Conservation (phyloP, 2,329 filamentous ascomycete species). For the Fusarium temperatum region DNA sequence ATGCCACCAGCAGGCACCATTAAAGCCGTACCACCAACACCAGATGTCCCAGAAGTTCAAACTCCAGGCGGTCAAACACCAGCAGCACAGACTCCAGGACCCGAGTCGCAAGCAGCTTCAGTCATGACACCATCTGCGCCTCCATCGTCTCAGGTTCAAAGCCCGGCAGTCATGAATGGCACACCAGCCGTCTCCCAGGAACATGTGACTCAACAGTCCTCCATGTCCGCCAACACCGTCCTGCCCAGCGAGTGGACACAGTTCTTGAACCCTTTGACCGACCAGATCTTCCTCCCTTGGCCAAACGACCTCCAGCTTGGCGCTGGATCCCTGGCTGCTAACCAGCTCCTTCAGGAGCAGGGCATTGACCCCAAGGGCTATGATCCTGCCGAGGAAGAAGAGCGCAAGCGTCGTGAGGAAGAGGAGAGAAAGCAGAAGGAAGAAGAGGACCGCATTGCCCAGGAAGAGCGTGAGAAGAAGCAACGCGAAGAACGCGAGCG, state of each 20-base stretch:
- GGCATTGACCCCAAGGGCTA: constrained; percentile 69
- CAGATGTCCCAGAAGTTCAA: constrained; percentile 38
- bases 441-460: constrained; percentile 57
- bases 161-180: constrained; percentile 48
- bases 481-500: constrained; percentile 52
- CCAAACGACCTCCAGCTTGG: constrained; percentile 76
- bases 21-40: constrained; percentile 48
- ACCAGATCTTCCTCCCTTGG: constrained; percentile 78
- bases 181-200: constrained; percentile 42
- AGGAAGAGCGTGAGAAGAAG: constrained; percentile 56
- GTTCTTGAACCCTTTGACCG: constrained; percentile 64
- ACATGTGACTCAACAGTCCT: constrained; percentile 47
- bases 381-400: constrained; percentile 65
- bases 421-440: constrained; percentile 58
- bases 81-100: constrained; percentile 44
- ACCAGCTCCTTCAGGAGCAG: constrained; percentile 68
- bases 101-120: constrained; percentile 44
- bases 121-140: constrained; percentile 46
- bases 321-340: constrained; percentile 71
- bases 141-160: constrained; percentile 48
- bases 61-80: constrained; percentile 47
- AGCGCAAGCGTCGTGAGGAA: constrained; percentile 60
- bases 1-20: constrained; percentile 70
- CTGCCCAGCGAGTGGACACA: constrained; percentile 60
- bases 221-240: constrained; percentile 48